Conservation (phyloP, 164 flowering plant species). For the Annona squamosa region DNA sequence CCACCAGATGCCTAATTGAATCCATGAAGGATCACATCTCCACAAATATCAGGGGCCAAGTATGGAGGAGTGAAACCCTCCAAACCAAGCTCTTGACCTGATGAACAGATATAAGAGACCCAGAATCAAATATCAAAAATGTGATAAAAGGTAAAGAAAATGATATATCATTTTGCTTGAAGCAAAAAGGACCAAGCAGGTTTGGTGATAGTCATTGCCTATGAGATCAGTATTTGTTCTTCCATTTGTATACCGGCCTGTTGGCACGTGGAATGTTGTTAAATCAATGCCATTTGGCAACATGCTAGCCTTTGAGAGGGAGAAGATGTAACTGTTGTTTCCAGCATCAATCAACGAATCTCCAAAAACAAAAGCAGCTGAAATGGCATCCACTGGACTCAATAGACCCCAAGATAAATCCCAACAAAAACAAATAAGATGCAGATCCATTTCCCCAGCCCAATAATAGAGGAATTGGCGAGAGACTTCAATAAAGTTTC, state of each 20-base stretch:
- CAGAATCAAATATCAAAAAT: constrained; percentile 2
- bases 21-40: constrained; percentile 33
- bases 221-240: constrained; percentile 62
- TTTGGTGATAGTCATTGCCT: constrained; percentile 28
- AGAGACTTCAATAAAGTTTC: not conserved
- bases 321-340: constrained; percentile 65
- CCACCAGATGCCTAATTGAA: constrained; percentile 61
- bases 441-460: not conserved
- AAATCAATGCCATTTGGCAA: constrained; percentile 73
- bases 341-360: constrained; percentile 80
- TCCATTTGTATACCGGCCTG: constrained; percentile 73
- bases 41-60: constrained; percentile 44
- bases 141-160: not conserved
- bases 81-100: constrained; percentile 46
- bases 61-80: constrained; percentile 40
- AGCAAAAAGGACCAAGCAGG: not conserved
- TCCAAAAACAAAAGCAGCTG: constrained; percentile 68
- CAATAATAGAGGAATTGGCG: constrained; percentile 8
- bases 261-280: constrained; percentile 32
- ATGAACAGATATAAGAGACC: not conserved
- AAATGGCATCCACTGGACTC: constrained; percentile 17
- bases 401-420: constrained; percentile 7
- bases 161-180: too few relatives aligned
- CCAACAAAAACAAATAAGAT: constrained; percentile 1
- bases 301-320: constrained; percentile 59